Conservation (phyloP, 129 eudicot genomes). For the Oenanthe sinensis region DNA sequence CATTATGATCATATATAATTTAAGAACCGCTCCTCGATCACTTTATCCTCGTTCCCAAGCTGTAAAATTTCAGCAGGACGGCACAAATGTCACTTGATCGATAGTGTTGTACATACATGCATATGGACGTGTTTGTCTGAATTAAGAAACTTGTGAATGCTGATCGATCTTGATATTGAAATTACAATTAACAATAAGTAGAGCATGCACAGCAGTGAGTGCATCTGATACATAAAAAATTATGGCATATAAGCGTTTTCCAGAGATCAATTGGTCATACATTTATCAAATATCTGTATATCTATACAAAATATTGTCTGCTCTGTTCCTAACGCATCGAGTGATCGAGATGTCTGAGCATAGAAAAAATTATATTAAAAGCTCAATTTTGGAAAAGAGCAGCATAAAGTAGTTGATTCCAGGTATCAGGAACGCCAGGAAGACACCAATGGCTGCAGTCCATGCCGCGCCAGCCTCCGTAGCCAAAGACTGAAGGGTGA, state of each 20-base stretch:
- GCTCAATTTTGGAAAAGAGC: conserved; percentile 14
- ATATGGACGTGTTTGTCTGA: no score
- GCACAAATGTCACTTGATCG: no score
- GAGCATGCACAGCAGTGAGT: background rate
- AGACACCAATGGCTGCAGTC: conserved; percentile 64
- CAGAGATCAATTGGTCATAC: background rate
- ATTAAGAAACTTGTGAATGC: background rate
- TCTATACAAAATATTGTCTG: background rate
- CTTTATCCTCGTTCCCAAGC: no score
- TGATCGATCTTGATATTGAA: background rate
- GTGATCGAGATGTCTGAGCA: background rate
- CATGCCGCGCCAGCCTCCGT: conserved; percentile 12
- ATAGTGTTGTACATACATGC: no score
- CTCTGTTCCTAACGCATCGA: background rate
- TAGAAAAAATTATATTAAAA: background rate
- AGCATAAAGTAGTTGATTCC: conserved; percentile 50
- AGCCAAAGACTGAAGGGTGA: conserved; percentile 42
- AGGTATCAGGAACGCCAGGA: conserved; percentile 57
- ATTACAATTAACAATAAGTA: no score
- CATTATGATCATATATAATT: no score
- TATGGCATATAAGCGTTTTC: background rate
- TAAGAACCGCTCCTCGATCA: no score
- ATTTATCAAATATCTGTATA: background rate
- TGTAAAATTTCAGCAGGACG: no score
- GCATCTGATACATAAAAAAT: background rate